These are phyloP conservation scores for Cladobotryum mycophilum DNA, from an alignment of 2,329 filamentous ascomycete species.

Conservation along the genomic window DNA sequence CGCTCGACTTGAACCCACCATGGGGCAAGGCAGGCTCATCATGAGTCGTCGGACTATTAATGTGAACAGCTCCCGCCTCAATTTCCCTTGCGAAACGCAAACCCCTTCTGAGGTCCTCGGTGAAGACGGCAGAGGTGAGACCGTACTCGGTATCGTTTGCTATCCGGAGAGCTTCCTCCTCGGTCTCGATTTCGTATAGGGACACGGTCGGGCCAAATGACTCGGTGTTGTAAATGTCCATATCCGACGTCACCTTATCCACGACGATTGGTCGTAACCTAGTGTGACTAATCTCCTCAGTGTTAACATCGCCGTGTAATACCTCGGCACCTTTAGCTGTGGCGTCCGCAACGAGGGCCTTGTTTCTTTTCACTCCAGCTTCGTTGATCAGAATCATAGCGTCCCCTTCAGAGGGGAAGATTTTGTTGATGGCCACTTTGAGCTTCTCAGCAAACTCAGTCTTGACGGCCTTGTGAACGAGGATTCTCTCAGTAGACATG, in stretches of 20 bases:
- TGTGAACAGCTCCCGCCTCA: slow-evolving; percentile 62
- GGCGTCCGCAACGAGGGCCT: slow-evolving; percentile 61
- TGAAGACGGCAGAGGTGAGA: slow-evolving; percentile 65
- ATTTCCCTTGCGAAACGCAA: slow-evolving; percentile 55
- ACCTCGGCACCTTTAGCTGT: slow-evolving; percentile 57
- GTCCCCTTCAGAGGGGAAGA: slow-evolving; percentile 53
- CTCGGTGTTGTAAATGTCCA: slow-evolving; percentile 71
- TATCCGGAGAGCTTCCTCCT: slow-evolving; percentile 65
- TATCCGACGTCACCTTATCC: slow-evolving; percentile 51
- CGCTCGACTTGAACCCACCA: slow-evolving; percentile 59
- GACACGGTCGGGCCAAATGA: slow-evolving; percentile 72
- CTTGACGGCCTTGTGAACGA: slow-evolving; percentile 46
- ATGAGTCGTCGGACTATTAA: slow-evolving; percentile 61
- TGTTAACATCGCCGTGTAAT: slow-evolving; percentile 32
- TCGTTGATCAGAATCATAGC: slow-evolving; percentile 64
- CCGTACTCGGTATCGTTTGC: slow-evolving; percentile 83
- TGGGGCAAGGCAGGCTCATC: slow-evolving; percentile 59
- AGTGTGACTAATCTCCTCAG: slow-evolving; percentile 27
- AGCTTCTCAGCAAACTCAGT: slow-evolving; percentile 42
- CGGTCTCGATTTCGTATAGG: slow-evolving; percentile 57
- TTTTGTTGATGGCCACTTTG: slow-evolving; percentile 30
- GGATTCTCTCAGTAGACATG: slow-evolving; percentile 75
- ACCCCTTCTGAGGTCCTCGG: slow-evolving; percentile 55
- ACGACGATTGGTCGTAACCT: slow-evolving; percentile 61
- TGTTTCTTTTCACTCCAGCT: slow-evolving; percentile 59